Conservation (phyloP, 805 yeast genomes). For the Nakazawaea ambrosiae region DNA sequence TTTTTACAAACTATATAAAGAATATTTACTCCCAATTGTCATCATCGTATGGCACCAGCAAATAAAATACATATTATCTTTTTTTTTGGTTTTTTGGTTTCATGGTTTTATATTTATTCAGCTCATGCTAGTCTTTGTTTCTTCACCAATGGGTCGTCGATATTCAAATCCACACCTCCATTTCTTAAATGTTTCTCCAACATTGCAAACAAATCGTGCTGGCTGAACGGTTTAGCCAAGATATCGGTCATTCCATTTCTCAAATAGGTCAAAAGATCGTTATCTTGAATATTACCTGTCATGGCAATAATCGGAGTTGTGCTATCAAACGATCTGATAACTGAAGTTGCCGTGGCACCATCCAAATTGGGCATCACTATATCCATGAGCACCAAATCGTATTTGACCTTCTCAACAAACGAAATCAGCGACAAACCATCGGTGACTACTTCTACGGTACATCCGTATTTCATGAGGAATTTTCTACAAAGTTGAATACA, state of each 20-base stretch:
- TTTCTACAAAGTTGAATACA: conserved; percentile 80
- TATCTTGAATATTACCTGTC: conserved; percentile 85
- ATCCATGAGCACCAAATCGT: conserved; percentile 79
- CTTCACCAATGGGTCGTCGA: conserved; percentile 5
- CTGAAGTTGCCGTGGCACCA: conserved; percentile 86
- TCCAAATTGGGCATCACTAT: conserved; percentile 85
- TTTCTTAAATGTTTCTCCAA: conserved; percentile 65
- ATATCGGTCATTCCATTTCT: conserved; percentile 91
- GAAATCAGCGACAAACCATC: conserved; percentile 89
- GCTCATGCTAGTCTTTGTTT: conserved; percentile 5
- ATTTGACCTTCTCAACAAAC: conserved; percentile 61
- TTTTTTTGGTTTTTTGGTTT: no score
- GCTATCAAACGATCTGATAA: conserved; percentile 77
- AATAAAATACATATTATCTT: no score
- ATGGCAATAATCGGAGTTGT: conserved; percentile 88
- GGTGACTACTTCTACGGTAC: conserved; percentile 85
- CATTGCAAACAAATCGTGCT: conserved; percentile 73
- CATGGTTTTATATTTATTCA: no score
- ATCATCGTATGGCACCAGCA: no score
- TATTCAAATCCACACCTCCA: conserved; percentile 9
- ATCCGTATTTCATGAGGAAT: conserved; percentile 80
- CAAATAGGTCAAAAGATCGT: conserved; percentile 71
- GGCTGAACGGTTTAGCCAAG: conserved; percentile 89
- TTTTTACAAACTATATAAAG: no score
- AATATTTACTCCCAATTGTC: no score